phyloP scores from a whole-genome alignment of 768 basidiomycete species.

The Phylloporus arenicola region DNA sequence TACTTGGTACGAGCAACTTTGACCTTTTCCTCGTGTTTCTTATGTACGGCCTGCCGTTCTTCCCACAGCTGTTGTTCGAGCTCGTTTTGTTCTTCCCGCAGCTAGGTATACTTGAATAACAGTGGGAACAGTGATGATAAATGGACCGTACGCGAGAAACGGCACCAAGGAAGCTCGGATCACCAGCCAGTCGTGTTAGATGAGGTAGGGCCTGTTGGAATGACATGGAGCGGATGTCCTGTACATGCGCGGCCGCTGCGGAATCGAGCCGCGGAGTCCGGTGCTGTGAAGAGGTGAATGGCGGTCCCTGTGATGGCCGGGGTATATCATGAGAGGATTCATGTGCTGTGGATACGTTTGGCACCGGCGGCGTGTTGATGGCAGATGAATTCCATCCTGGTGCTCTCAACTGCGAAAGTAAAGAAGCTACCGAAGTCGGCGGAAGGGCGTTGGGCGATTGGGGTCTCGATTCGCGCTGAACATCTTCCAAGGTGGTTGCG shows the following conservation, averaged over 20 bases:
- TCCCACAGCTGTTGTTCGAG: slow-evolving; percentile 67
- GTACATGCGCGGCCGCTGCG: slow-evolving; percentile 4
- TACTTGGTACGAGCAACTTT: slow-evolving; percentile 65
- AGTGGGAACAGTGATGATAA: background rate
- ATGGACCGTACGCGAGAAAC: slow-evolving; percentile 46
- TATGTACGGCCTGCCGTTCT: slow-evolving; percentile 57
- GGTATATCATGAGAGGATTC: slow-evolving; percentile 7
- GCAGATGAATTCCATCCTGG: slow-evolving; percentile 18
- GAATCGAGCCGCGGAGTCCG: slow-evolving; percentile 12
- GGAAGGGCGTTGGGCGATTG: slow-evolving; percentile 17
- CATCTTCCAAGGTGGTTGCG: slow-evolving; percentile 3
- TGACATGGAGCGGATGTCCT: slow-evolving; percentile 45
- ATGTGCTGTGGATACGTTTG: slow-evolving; percentile 8
- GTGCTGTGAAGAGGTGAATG: slow-evolving; percentile 3
- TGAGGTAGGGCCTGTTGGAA: slow-evolving; percentile 69
- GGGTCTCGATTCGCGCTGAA: slow-evolving; percentile 3
- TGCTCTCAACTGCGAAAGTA: slow-evolving; percentile 57
- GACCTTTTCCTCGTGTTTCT: slow-evolving; percentile 67
- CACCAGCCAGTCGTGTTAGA: slow-evolving; percentile 54
- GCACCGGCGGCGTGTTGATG: slow-evolving; percentile 6
- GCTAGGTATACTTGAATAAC: slow-evolving; percentile 34
- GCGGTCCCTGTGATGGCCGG: slow-evolving; percentile 13
- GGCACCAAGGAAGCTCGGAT: slow-evolving; percentile 44
- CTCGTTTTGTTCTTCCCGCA: slow-evolving; percentile 65
- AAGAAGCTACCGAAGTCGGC: slow-evolving; percentile 45